Percentiles rank a stretch among this genome's conserved stretches.
Conservation (phyloP, 164 flowering plant genomes). For the Vitis vinifera region DNA sequence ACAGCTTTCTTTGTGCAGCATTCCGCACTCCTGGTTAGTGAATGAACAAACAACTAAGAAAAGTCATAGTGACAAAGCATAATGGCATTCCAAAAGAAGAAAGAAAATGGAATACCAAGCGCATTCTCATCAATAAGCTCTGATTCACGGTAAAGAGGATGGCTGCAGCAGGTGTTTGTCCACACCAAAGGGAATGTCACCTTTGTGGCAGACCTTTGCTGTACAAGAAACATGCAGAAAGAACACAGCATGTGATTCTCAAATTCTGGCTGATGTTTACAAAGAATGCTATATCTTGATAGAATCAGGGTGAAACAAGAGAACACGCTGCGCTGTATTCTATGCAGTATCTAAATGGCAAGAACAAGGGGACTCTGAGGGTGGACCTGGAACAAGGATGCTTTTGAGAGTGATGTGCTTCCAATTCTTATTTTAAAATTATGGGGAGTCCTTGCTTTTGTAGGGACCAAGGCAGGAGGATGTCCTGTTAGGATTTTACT, state of each 20-base stretch:
- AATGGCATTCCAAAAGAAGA: not conserved
- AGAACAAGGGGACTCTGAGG: no score
- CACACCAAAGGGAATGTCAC: constrained; percentile 96
- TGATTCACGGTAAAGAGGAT: constrained; percentile 89
- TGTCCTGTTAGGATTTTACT: no score
- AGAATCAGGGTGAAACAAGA: no score
- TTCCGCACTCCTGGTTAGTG: constrained; percentile 70
- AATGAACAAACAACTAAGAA: constrained; percentile 2
- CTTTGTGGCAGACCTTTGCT: constrained; percentile 99
- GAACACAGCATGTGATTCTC: constrained; percentile 1
- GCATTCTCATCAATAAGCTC: constrained; percentile 80
- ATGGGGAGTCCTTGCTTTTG: no score
- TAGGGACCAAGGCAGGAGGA: no score
- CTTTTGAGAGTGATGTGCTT: no score
- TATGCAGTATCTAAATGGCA: no score
- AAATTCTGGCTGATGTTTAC: not conserved
- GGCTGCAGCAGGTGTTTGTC: constrained; percentile 99
- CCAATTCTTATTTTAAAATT: no score
- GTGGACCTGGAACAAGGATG: no score
- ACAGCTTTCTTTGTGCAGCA: constrained; percentile 95
- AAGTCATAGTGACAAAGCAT: not conserved
- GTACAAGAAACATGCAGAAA: constrained; percentile 18
- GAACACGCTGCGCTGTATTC: no score
- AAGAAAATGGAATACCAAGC: constrained; percentile 54
- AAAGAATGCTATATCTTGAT: not conserved